A percentile compares a stretch with the other conserved stretches of the same genome.
These are phyloP conservation scores for Curvularia sp. DNA, from an alignment of 2,329 filamentous ascomycete genomes.

Conservation along the genomic window DNA sequence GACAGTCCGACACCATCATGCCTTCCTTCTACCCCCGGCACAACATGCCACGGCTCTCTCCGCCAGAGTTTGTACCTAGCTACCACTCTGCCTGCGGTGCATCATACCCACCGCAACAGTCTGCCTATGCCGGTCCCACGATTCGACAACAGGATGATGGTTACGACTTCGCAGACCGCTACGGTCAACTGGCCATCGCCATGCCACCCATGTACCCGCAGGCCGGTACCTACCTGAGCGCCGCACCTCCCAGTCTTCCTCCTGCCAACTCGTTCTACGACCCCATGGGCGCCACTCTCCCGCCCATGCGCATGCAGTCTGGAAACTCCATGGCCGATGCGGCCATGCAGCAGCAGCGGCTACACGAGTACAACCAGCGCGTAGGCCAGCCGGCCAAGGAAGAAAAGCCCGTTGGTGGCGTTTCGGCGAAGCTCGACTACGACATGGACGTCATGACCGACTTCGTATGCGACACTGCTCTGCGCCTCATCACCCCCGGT, in stretches of 20 bases:
- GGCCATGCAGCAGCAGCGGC: slow-evolving; percentile 50
- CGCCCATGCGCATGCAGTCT: slow-evolving; percentile 56
- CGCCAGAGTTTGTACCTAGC: slow-evolving; percentile 56
- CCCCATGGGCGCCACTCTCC: slow-evolving; percentile 54
- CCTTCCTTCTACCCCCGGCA: slow-evolving; percentile 59
- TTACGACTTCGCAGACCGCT: slow-evolving; percentile 57
- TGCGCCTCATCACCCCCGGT: slow-evolving; percentile 70
- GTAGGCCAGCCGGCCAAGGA: slow-evolving; percentile 60
- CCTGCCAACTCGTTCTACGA: slow-evolving; percentile 54
- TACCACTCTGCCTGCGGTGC: slow-evolving; percentile 54
- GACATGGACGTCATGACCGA: slow-evolving; percentile 96
- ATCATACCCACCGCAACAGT: slow-evolving; percentile 54
- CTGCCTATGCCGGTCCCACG: slow-evolving; percentile 52
- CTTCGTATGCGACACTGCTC: slow-evolving; percentile 89
- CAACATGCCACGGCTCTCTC: slow-evolving; percentile 55
- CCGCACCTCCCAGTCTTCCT: slow-evolving; percentile 45
- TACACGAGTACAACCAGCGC: slow-evolving; percentile 50
- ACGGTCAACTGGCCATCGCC: slow-evolving; percentile 53
- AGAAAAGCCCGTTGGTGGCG: slow-evolving; percentile 77
- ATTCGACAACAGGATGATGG: slow-evolving; percentile 54
- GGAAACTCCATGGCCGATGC: slow-evolving; percentile 47
- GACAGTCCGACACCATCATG: slow-evolving; percentile 52
- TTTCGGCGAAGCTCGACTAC: slow-evolving; percentile 93
- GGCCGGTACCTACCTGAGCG: slow-evolving; percentile 49
- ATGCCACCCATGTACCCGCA: slow-evolving; percentile 52